Base-by-base conservation (phyloP, 2,329 filamentous ascomycete species). In the Leptographium flavum region DNA sequence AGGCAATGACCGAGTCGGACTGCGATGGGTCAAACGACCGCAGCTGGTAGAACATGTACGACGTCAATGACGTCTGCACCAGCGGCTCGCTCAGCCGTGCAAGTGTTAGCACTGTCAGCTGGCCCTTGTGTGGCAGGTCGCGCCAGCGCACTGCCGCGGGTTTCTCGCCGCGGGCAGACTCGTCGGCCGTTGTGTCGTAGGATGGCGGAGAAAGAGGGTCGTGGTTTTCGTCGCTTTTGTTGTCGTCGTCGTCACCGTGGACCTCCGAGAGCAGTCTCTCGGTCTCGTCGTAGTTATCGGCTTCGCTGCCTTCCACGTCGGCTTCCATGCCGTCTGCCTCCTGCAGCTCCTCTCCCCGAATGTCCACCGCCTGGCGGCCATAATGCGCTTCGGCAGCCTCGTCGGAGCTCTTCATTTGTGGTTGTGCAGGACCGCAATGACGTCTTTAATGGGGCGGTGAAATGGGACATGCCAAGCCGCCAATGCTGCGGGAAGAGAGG, bases 41-140 rank as follows among this genome's bases (percentile, higher is more conserved):
- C n/a, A 94, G 73, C 60, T 92, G 85, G 61, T 90, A 93, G 63
- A 86, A 93, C 68, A 93, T 79, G 61, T 93, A 93, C 2, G 83
- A 74, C 61, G 83, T 69, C 9, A 87, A 61, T 13, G 79, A 85
- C 1, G 83, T 87, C 57, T 92, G 83, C 0, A 85, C 83, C 31
- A 94, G 66, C 4, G 87, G 87, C 58, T 94, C 87, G 11, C 83
- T 86, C 21, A 94, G 66, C 25, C 87, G 77, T 9, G 86, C 81
- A 38, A 93, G 64, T 0, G 82, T 87, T 42, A 94, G 70, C 47
- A 94, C 79, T 27, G 81, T 64, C 19, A 94, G 71, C 61, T 94
- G 87, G 39, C 76, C 70, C 60, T 87, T 93, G 47, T 75, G 71
- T 0, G 87, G 87, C 1, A 94, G 66, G 13, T 82, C 78, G 35